A percentile compares a stretch with the other conserved stretches of the same genome.
Evolutionary conservation across 2,329 filamentous ascomycete species (phyloP).

Genomic region (Neonectria ditissima): DNA sequence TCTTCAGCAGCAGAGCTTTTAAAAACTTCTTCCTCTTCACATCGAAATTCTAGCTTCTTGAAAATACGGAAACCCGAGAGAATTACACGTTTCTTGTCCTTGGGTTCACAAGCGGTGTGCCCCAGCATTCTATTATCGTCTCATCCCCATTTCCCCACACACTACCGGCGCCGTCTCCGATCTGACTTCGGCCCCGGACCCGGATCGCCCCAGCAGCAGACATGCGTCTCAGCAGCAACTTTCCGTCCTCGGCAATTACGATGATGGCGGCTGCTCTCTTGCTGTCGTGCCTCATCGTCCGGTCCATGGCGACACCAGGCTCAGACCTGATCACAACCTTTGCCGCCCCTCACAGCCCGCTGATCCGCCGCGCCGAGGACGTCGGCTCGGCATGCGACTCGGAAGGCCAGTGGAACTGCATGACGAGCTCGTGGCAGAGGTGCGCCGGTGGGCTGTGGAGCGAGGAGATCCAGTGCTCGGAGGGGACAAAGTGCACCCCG

Average conservation of each 20-base stretch:
- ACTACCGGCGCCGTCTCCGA: conserved; percentile 31
- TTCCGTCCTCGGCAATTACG: conserved; percentile 9
- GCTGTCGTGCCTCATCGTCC: conserved; percentile 24
- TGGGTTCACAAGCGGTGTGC: neutral
- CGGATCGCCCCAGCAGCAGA: conserved; percentile 8
- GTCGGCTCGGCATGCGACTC: conserved; percentile 55
- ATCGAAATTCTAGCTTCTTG: neutral
- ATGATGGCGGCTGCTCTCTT: conserved; percentile 22
- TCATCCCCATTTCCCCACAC: conserved; percentile 27
- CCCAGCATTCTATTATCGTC: neutral
- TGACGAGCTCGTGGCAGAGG: conserved; percentile 61
- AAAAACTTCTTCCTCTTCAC: too few relatives aligned
- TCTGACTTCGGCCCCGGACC: conserved; percentile 17
- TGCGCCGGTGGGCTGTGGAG: conserved; percentile 63
- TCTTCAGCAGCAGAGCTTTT: neutral
- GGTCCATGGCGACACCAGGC: conserved; percentile 15
- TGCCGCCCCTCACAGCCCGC: conserved; percentile 1
- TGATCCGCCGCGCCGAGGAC: conserved; percentile 43
- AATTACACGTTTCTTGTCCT: neutral
- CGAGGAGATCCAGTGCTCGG: conserved; percentile 55
- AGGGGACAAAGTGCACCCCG: conserved; percentile 60
- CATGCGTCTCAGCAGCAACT: conserved; percentile 26
- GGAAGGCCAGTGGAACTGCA: conserved; percentile 68
- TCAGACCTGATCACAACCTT: conserved; percentile 6
- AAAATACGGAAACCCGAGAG: neutral